Evolutionary conservation across 1,284 basidiomycete genomes (phyloP).

Genomic region (Cutaneotrichosporon sp.): DNA sequence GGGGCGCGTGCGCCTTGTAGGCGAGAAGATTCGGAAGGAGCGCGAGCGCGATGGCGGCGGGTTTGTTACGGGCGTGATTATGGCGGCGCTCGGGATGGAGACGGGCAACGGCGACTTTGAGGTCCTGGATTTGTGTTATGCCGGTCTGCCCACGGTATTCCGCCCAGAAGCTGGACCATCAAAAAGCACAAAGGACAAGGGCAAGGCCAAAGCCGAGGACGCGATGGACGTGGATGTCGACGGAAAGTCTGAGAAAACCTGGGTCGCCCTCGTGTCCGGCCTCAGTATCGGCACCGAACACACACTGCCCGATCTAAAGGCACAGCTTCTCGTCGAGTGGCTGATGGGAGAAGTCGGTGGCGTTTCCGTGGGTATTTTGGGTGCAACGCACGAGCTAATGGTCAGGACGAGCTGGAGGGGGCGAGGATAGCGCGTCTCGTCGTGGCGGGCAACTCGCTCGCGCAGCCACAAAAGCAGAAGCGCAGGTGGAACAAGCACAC

Average conservation of each 20-base stretch:
- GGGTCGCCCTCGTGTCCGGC: constrained; percentile 80
- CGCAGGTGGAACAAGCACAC: constrained; percentile 32
- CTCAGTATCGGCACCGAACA: constrained; percentile 59
- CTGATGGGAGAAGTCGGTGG: constrained; percentile 77
- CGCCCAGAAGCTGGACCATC: constrained; percentile 13
- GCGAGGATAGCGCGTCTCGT: constrained; percentile 73
- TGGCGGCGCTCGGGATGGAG: constrained; percentile 84
- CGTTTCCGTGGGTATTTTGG: constrained; percentile 49
- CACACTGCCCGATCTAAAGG: constrained; percentile 61
- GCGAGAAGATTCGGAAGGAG: constrained; percentile 53
- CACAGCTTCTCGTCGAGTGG: constrained; percentile 80
- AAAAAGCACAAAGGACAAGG: constrained; percentile 37
- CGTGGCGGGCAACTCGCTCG: constrained; percentile 79
- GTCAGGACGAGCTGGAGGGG: constrained; percentile 58
- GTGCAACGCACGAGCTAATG: neutral
- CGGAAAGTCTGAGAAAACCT: constrained; percentile 52
- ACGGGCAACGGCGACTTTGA: constrained; percentile 86
- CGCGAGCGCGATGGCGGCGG: constrained; percentile 52
- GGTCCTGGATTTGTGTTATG: constrained; percentile 81
- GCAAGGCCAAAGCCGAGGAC: constrained; percentile 35
- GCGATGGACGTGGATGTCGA: constrained; percentile 23
- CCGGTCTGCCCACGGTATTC: constrained; percentile 68
- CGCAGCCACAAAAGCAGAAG: constrained; percentile 54
- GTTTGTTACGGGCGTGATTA: constrained; percentile 81
- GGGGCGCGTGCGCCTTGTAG: constrained; percentile 82